These are phyloP conservation scores for Handroanthus guayacan DNA, from an alignment of 257 asterid species.

Conservation along the genomic window DNA sequence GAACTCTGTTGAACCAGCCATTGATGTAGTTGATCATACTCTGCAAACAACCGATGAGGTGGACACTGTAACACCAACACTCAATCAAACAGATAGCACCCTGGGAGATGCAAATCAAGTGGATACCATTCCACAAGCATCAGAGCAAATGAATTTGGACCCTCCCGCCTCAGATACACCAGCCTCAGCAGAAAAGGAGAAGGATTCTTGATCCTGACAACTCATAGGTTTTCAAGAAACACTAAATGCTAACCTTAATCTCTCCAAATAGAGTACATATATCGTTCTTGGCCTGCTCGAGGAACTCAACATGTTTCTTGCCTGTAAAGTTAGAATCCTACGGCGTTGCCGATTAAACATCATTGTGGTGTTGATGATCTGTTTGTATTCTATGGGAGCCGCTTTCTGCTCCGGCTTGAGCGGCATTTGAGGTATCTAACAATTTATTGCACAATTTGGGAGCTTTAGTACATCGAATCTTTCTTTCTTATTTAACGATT, in stretches of 20 bases:
- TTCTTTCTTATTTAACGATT: background rate
- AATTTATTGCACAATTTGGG: constrained; percentile 17
- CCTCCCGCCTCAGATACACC: constrained; percentile 38
- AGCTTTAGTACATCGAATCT: constrained; percentile 1
- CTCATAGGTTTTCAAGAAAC: background rate
- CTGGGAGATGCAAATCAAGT: constrained; percentile 36
- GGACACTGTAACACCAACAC: constrained; percentile 38
- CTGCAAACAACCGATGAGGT: constrained; percentile 41
- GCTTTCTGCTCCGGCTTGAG: constrained; percentile 20
- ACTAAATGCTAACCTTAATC: constrained; percentile 3
- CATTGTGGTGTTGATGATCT: constrained; percentile 13
- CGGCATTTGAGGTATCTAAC: constrained; percentile 8
- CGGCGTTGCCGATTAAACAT: background rate
- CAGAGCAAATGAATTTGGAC: constrained; percentile 54
- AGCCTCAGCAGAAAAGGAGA: constrained; percentile 33
- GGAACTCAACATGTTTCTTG: background rate
- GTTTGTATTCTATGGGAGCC: constrained; percentile 26
- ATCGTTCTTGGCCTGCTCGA: background rate
- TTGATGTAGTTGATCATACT: constrained; percentile 38
- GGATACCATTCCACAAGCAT: constrained; percentile 32
- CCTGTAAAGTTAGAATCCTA: background rate
- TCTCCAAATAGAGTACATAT: constrained; percentile 18
- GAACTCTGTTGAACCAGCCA: constrained; percentile 35
- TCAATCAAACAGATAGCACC: constrained; percentile 37
- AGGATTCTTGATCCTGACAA: constrained; percentile 43